phyloP scores from a whole-genome alignment of 2,329 filamentous ascomycete genomes.

The Scopulariopsis brevicaulis region DNA sequence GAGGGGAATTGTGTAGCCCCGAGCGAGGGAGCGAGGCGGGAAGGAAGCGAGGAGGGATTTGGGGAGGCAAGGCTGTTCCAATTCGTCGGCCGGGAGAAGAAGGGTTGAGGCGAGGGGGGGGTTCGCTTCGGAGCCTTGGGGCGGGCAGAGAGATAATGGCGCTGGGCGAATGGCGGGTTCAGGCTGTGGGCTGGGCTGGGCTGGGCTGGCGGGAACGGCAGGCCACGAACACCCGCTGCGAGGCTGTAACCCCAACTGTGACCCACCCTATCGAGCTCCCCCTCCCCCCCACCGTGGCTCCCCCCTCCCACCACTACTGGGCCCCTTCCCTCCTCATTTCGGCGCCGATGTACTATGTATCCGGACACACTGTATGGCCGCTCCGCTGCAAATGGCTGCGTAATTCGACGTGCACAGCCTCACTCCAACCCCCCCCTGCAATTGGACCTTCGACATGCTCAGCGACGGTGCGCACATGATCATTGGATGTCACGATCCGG shows the following conservation, averaged over 20 bases:
- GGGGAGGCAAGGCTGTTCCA: constrained; percentile 1
- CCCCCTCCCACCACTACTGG: not conserved
- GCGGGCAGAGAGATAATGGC: not conserved
- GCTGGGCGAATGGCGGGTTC: not conserved
- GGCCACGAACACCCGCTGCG: constrained; percentile 1
- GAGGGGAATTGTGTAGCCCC: not conserved
- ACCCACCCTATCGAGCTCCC: not conserved
- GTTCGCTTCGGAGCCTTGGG: not conserved
- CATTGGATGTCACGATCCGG: not conserved
- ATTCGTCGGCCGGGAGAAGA: not conserved
- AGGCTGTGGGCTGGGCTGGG: not conserved
- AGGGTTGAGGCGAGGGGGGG: not conserved
- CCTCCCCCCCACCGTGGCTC: not conserved
- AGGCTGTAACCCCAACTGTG: constrained; percentile 3
- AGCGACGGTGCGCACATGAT: not conserved
- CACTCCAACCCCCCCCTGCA: not conserved
- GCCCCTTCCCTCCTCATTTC: not conserved
- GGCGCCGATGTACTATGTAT: not conserved
- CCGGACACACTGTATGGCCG: not conserved
- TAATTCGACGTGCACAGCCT: not conserved
- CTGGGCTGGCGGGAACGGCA: not conserved
- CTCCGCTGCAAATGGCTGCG: not conserved
- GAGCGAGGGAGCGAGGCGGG: not conserved
- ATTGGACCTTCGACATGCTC: not conserved
- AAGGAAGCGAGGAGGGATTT: not conserved